Base-by-base conservation (phyloP, 2,329 filamentous ascomycete genomes). In the Fusarium duplospermum region DNA sequence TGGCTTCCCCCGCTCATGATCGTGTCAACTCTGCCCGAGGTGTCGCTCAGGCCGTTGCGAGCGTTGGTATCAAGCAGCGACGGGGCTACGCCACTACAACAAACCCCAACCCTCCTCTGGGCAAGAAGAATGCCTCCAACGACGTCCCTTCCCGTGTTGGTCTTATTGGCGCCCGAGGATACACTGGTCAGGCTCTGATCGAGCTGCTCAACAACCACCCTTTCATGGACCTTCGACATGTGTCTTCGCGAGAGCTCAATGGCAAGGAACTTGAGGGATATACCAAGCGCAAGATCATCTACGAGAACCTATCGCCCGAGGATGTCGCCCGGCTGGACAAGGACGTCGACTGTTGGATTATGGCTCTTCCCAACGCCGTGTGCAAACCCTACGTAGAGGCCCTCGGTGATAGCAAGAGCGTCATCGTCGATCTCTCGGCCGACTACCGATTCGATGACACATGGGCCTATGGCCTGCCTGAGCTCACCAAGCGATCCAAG, bases 331-430 rank as follows among this genome's bases (percentile, higher is more conserved):
- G 91, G 69, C 94, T 98, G 90, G 94, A 96, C 72, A 92, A 93
- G 81, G 91, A 92, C 35, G 92, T 98, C 58, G 96, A 98, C 98
- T 86, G 96, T 93, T 98, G 95, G 95, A 94, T 98, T 52, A 96
- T 98, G 94, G 96, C 96, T 38, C 90, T 98, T 33, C 96, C 96
- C 54, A 99, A 98, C 80, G 94, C 94, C 70, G 94, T 98, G 59
- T 98, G 94, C 90, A 93, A 95, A 85, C 95, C 96, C 1, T 99
- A 93, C 77, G 93, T 98, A 10, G 94, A 98, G 73, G 96, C 96
- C 9, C 90, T 98, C 64, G 80, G 81, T 13, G 78, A 81, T 67
- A 86, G 87, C 78, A 89, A 89, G 71, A 95, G 93, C 77, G 87
- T 98, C 45, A 93, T 98, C 76, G 89, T 99, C 52, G 96, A 99